These are phyloP conservation scores for Gonium pectorale DNA, from an alignment of 139 green algal species.

Conservation along the genomic window DNA sequence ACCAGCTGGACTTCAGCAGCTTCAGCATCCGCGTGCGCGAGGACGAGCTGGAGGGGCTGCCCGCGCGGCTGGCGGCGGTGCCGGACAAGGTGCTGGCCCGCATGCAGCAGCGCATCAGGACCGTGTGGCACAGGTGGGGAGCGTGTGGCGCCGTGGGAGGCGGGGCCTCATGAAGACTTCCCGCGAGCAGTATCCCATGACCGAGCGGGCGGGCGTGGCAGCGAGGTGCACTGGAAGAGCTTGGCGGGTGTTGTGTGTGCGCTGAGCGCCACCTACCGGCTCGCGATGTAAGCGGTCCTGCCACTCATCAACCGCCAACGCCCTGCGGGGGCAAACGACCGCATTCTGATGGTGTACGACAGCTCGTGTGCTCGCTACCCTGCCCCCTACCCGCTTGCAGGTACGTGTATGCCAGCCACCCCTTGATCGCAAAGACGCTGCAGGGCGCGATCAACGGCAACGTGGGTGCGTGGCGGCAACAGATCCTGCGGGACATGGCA, in stretches of 20 bases:
- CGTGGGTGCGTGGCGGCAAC: not conserved
- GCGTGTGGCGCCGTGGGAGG: too few species aligned
- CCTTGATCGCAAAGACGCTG: constrained; percentile 28
- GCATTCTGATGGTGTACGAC: too few species aligned
- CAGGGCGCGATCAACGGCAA: constrained; percentile 34
- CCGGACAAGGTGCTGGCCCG: constrained; percentile 8
- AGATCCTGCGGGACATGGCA: not conserved
- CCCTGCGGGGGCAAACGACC: too few species aligned
- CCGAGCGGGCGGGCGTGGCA: too few species aligned
- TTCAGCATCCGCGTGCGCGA: constrained; percentile 25
- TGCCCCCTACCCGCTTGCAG: not conserved
- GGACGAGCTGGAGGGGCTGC: constrained; percentile 56
- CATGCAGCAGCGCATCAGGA: constrained; percentile 54
- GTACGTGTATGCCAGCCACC: constrained; percentile 54
- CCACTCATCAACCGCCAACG: too few species aligned
- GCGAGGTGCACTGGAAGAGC: not conserved
- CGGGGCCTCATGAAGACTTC: too few species aligned
- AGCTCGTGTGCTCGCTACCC: too few species aligned
- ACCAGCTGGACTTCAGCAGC: constrained; percentile 39
- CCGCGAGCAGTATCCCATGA: too few species aligned
- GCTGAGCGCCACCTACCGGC: too few species aligned
- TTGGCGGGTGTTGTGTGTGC: not conserved
- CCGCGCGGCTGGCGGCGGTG: constrained; percentile 62
- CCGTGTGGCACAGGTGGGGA: constrained; percentile 64
- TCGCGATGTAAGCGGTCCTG: too few species aligned